Conservation (phyloP, 2,329 filamentous ascomycete genomes). For the Penicillium palitans region DNA sequence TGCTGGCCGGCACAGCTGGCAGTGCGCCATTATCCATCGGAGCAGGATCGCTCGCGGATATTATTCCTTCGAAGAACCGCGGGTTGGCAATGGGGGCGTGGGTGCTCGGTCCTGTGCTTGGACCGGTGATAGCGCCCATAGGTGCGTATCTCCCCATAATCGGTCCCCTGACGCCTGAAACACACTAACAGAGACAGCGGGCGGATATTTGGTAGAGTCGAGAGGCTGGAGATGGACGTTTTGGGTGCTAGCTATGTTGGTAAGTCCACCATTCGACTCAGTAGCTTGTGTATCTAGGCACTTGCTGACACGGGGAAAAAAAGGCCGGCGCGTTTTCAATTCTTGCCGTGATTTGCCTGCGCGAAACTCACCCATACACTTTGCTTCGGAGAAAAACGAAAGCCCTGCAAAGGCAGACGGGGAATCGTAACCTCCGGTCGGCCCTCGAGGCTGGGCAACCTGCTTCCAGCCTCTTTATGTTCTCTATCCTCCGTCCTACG, state of each 20-base stretch:
- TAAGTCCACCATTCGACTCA: not conserved
- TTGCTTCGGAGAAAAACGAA: not conserved
- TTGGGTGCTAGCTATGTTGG: not conserved
- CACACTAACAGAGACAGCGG: not conserved
- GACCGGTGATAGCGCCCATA: slow-evolving; percentile 39
- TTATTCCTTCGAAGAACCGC: slow-evolving; percentile 50
- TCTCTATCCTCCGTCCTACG: not conserved
- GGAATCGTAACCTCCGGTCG: not conserved
- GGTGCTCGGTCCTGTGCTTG: slow-evolving; percentile 20
- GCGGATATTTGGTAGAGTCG: not conserved
- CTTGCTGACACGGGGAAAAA: not conserved
- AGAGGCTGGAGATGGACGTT: not conserved
- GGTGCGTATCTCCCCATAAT: not conserved
- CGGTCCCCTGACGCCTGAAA: not conserved
- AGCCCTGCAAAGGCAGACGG: not conserved
- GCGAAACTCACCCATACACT: not conserved
- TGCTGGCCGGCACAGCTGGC: slow-evolving; percentile 49
- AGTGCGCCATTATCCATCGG: slow-evolving; percentile 53
- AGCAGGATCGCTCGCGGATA: slow-evolving; percentile 54
- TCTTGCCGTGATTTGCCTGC: not conserved
- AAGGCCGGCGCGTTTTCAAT: not conserved
- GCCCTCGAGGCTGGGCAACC: not conserved
- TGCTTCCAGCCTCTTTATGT: not conserved
- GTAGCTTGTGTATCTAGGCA: not conserved
- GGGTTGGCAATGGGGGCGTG: slow-evolving; percentile 56